Percentiles rank a stretch among this genome's conserved stretches.
phyloP scores from a whole-genome alignment of 108 stramenopile genomes.

The Cyclotella sp. region DNA sequence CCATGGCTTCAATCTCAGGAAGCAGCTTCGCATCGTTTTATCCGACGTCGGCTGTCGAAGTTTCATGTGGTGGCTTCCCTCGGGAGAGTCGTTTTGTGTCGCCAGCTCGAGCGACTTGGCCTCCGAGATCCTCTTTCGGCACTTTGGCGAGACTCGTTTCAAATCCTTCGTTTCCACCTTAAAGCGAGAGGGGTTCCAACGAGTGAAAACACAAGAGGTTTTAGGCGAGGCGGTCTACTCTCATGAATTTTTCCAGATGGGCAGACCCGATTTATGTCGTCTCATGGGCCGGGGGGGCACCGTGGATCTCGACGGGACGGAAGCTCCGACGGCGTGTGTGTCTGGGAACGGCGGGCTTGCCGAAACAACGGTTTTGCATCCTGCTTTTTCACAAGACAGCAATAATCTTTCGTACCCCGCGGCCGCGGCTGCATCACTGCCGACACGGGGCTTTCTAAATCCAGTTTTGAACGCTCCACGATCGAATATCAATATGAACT shows the following conservation, averaged over 20 bases:
- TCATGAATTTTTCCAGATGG: conserved; percentile 3
- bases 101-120: conserved; percentile 1
- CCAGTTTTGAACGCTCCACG: background rate
- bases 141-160: conserved; percentile 1
- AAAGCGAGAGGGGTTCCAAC: conserved; percentile 1
- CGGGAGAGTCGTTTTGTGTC: conserved; percentile 1
- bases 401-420: background rate
- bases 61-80: conserved; percentile 2
- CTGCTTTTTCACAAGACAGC: background rate
- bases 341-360: background rate
- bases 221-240: conserved; percentile 5
- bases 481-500: background rate
- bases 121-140: background rate
- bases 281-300: background rate
- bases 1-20: background rate
- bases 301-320: background rate
- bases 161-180: background rate
- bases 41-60: background rate
- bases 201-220: background rate
- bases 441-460: background rate
- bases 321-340: background rate
- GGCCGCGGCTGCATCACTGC: background rate
- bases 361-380: background rate
- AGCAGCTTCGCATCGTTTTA: background rate
- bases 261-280: conserved; percentile 1